phyloP scores from a whole-genome alignment of 768 basidiomycete genomes.

The Cytidiella melzeri region DNA sequence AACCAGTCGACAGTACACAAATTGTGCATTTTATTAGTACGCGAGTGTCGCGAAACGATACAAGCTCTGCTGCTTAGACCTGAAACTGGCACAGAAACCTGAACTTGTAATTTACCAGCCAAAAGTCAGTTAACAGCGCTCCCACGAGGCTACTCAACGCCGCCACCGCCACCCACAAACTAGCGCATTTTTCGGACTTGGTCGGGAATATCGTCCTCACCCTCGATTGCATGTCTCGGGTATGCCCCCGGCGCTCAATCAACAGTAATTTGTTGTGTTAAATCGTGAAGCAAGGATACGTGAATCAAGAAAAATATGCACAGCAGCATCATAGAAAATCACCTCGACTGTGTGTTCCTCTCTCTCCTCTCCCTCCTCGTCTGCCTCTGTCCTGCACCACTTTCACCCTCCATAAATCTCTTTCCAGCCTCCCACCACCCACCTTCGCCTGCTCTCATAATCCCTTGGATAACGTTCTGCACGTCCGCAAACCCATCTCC shows the following conservation, averaged over 20 bases:
- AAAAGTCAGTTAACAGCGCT: too few relatives aligned
- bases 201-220: too few relatives aligned
- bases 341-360: not conserved
- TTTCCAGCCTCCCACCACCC: slow-evolving; percentile 36
- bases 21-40: not conserved
- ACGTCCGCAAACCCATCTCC: slow-evolving; percentile 28
- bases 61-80: not conserved
- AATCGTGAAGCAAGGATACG: too few relatives aligned
- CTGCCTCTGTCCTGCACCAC: not conserved
- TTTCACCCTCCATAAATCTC: slow-evolving; percentile 20
- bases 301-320: too few relatives aligned
- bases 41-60: not conserved
- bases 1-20: not conserved
- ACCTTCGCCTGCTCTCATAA: slow-evolving; percentile 30
- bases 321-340: too few relatives aligned
- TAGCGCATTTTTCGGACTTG: too few relatives aligned
- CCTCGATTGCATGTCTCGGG: too few relatives aligned
- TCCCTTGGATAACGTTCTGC: slow-evolving; percentile 40
- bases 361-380: not conserved
- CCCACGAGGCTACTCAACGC: not conserved
- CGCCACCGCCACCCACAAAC: too few relatives aligned
- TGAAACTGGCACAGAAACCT: too few relatives aligned
- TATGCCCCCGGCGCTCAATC: too few relatives aligned
- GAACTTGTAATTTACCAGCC: too few relatives aligned
- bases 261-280: too few relatives aligned